phyloP scores from a whole-genome alignment of 2,329 filamentous ascomycete species.

The Xenoacremonium recifei region DNA sequence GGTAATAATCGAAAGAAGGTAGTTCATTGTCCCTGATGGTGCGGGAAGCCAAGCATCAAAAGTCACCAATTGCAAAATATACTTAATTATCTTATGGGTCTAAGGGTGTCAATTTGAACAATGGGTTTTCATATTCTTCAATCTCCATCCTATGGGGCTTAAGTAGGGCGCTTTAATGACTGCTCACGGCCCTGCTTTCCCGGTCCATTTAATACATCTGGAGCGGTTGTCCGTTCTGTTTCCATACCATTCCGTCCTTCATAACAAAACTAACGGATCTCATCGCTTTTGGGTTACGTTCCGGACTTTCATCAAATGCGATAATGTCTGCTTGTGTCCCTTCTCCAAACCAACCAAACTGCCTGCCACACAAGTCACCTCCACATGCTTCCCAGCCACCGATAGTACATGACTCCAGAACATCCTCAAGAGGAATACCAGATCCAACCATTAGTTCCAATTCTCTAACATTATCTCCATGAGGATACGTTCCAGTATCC shows the following conservation, averaged over 20 bases:
- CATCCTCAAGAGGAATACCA: conserved; percentile 48
- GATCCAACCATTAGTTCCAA: conserved; percentile 53
- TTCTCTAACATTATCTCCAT: conserved; percentile 52
- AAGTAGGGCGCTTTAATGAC: no score
- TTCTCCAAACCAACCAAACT: conserved; percentile 51
- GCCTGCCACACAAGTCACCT: conserved; percentile 46
- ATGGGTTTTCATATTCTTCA: no score
- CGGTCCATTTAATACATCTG: no score
- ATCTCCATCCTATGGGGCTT: no score
- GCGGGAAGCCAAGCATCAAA: no score
- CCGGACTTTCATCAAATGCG: not conserved
- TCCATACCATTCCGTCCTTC: conserved; percentile 55
- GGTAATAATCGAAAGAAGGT: no score
- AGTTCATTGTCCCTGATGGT: no score
- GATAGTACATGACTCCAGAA: conserved; percentile 48
- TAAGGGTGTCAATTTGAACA: no score
- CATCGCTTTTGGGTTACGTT: conserved; percentile 31
- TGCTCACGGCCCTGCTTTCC: no score
- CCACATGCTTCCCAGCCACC: conserved; percentile 57
- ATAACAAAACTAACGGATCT: conserved; percentile 53
- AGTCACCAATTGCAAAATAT: no score
- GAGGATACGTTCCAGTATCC: conserved; percentile 52
- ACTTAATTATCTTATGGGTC: no score
- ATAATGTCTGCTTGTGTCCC: conserved; percentile 39
- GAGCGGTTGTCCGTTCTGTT: no score